Percentiles rank a stretch among this genome's conserved stretches.
Conservation (phyloP, 441 rosid species). For the Melastoma candidum region DNA sequence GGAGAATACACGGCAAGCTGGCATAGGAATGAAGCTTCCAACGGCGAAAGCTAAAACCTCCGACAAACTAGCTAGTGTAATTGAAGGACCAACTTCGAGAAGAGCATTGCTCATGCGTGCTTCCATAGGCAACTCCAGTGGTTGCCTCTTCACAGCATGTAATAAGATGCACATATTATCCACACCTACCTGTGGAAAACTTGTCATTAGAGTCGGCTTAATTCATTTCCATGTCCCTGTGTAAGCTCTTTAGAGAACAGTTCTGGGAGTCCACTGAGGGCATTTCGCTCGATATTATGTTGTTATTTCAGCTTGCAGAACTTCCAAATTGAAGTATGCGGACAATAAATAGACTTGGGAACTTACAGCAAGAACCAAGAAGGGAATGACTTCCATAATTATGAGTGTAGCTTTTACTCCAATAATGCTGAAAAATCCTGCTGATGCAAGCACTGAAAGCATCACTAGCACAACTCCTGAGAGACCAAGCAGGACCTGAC, state of each 20-base stretch:
- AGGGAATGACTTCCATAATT: constrained; percentile 84
- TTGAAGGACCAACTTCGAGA: constrained; percentile 73
- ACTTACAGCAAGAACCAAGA: constrained; percentile 65
- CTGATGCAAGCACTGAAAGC: constrained; percentile 74
- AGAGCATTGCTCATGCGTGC: constrained; percentile 62
- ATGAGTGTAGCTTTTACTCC: constrained; percentile 68
- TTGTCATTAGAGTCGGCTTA: too few species aligned
- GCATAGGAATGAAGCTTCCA: constrained; percentile 73
- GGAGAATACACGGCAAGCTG: constrained; percentile 78
- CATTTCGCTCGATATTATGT: not conserved
- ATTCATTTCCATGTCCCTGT: too few species aligned
- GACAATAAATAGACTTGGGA: constrained; percentile 19
- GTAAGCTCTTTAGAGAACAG: too few species aligned
- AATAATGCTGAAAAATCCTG: constrained; percentile 59
- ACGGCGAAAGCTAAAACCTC: constrained; percentile 75
- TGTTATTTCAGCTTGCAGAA: not conserved
- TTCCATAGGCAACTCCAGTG: constrained; percentile 41
- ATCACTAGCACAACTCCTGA: constrained; percentile 67
- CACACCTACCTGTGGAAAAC: constrained; percentile 50
- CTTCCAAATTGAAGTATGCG: not conserved
- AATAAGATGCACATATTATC: constrained; percentile 82
- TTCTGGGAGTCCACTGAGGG: too few species aligned
- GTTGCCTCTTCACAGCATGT: constrained; percentile 64
- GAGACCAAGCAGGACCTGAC: constrained; percentile 60
- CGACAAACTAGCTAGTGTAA: constrained; percentile 67